phyloP scores from a whole-genome alignment of 495 filamentous ascomycete species.

The Letharia lupina region DNA sequence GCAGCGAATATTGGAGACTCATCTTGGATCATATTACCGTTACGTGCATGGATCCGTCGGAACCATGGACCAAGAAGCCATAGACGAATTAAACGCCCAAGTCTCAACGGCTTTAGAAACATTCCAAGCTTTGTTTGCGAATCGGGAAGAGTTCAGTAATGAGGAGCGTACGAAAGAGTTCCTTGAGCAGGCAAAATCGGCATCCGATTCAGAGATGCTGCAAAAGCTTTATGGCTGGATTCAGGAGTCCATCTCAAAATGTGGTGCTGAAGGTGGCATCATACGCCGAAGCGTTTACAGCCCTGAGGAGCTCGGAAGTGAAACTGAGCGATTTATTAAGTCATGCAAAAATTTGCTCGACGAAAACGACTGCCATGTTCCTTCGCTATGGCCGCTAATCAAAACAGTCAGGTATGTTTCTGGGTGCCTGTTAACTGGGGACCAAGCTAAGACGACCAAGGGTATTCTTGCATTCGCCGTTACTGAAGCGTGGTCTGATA shows the following conservation, averaged over 20 bases:
- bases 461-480: not conserved
- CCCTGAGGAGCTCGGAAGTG: not conserved
- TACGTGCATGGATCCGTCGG: not conserved
- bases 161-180: not conserved
- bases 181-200: not conserved
- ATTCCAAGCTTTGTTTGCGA: slow-evolving; percentile 11
- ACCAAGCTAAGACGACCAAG: not conserved
- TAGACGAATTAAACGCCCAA: not conserved
- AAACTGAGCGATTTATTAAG: not conserved
- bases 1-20: not conserved
- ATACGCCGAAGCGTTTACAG: not conserved
- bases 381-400: slow-evolving; percentile 9
- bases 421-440: not conserved
- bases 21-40: not conserved
- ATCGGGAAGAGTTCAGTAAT: not conserved
- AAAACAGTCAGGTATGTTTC: not conserved
- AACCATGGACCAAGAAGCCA: not conserved
- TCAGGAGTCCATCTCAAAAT: not conserved
- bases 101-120: slow-evolving; percentile 3
- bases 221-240: not conserved
- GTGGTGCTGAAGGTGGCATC: not conserved
- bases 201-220: not conserved
- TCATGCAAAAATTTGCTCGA: not conserved
- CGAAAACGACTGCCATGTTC: not conserved
- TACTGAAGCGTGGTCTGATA: slow-evolving; percentile 4